These are phyloP conservation scores for Lactarius sp. DNA, from an alignment of 768 basidiomycete species.

Conservation along the genomic window DNA sequence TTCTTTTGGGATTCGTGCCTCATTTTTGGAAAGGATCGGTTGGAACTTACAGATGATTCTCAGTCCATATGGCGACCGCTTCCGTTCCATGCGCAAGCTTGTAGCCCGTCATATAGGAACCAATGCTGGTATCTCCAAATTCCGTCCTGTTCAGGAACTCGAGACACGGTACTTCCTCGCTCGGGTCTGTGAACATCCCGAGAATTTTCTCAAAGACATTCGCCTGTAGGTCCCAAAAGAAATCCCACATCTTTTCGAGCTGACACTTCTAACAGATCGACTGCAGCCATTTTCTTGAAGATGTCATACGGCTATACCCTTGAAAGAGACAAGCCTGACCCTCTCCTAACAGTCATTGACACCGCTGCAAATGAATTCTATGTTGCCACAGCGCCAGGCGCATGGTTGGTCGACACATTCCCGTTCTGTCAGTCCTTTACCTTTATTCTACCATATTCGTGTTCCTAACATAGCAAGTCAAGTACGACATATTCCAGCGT, in stretches of 20 bases:
- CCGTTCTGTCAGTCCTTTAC: background rate
- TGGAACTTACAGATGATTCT: conserved; percentile 20
- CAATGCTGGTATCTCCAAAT: background rate
- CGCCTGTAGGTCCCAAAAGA: background rate
- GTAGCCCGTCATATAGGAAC: conserved; percentile 19
- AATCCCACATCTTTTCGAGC: background rate
- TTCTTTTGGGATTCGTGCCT: background rate
- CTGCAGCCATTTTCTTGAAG: conserved; percentile 15
- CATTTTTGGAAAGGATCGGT: conserved; percentile 10
- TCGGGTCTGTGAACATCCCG: conserved; percentile 6
- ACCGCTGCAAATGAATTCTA: conserved; percentile 18
- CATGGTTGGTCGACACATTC: conserved; percentile 15
- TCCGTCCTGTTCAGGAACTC: conserved; percentile 7
- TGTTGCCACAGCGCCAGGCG: conserved; percentile 7
- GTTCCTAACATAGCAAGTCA: background rate
- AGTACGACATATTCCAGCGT: conserved; percentile 24
- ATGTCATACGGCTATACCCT: conserved; percentile 15
- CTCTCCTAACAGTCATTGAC: conserved; percentile 11
- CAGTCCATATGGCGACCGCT: conserved; percentile 5
- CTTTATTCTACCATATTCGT: background rate
- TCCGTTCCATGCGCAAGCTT: conserved; percentile 16
- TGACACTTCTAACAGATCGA: background rate
- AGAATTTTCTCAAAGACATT: conserved; percentile 7
- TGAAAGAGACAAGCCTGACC: conserved; percentile 10
- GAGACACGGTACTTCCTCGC: conserved; percentile 11